phyloP scores from a whole-genome alignment of 2,329 filamentous ascomycete species.

The Curvularia spicifera region DNA sequence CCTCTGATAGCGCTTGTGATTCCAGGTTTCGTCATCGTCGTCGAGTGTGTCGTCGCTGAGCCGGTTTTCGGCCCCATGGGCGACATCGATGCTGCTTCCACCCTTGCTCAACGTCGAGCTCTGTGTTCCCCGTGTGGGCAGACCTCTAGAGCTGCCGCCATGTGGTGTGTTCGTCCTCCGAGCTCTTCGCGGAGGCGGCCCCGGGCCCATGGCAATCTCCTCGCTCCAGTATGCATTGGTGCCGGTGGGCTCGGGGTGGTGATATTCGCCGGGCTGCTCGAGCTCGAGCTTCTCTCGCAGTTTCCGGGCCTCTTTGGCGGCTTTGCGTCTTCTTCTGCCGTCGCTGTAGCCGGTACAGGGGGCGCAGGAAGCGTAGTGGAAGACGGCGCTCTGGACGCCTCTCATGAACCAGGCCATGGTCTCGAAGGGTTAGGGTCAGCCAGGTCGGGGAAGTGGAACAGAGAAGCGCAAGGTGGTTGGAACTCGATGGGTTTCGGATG shows the following conservation, averaged over 20 bases:
- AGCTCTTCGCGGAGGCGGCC: conserved; percentile 66
- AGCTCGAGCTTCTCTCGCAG: conserved; percentile 69
- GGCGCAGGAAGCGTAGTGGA: conserved; percentile 78
- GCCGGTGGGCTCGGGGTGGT: conserved; percentile 80
- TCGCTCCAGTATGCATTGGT: conserved; percentile 90
- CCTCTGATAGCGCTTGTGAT: conserved; percentile 78
- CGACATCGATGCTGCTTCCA: conserved; percentile 46
- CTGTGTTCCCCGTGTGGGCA: conserved; percentile 65
- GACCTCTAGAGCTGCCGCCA: conserved; percentile 58
- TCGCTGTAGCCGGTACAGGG: conserved; percentile 76
- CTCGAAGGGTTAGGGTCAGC: conserved; percentile 1
- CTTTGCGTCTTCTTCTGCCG: conserved; percentile 71
- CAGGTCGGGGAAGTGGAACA: conserved; percentile 1
- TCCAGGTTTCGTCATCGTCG: conserved; percentile 65
- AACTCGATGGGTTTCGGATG: conserved; percentile 6
- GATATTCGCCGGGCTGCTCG: conserved; percentile 75
- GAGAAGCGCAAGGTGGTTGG: not conserved
- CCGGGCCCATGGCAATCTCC: conserved; percentile 83
- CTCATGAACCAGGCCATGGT: conserved; percentile 52
- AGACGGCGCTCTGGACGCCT: conserved; percentile 74
- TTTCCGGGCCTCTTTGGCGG: conserved; percentile 71
- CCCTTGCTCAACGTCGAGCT: conserved; percentile 55
- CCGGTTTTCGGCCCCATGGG: conserved; percentile 30
- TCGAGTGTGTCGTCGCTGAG: conserved; percentile 45
- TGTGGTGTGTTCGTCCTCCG: conserved; percentile 60